phyloP scores from a whole-genome alignment of 306 rosid species.

The Alnus glutinosa region DNA sequence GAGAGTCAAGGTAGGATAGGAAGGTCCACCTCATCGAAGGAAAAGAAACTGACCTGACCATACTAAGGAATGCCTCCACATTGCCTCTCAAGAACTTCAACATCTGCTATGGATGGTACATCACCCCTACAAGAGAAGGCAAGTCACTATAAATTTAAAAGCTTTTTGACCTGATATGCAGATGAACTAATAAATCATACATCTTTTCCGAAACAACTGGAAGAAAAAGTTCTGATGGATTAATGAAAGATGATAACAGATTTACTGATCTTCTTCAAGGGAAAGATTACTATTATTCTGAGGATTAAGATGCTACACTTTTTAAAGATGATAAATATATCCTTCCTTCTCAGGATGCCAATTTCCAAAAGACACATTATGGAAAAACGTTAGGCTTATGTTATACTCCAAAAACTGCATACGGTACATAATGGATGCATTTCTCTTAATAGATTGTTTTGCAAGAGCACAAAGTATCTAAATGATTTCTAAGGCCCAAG shows the following conservation, averaged over 20 bases:
- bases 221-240: neutral
- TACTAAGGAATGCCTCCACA: conserved; percentile 61
- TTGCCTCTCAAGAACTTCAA: conserved; percentile 55
- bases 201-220: neutral
- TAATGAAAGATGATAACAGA: neutral
- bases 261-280: conserved; percentile 2
- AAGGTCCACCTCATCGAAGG: conserved; percentile 63
- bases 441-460: neutral
- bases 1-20: conserved; percentile 56
- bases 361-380: neutral
- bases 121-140: conserved; percentile 48
- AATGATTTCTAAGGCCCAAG: neutral
- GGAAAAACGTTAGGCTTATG: neutral
- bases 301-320: neutral
- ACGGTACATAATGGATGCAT: neutral
- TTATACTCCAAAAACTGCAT: neutral
- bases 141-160: conserved; percentile 12
- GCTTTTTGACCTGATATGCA: conserved; percentile 1
- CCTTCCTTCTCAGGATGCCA: neutral
- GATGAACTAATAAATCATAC: neutral
- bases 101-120: conserved; percentile 58
- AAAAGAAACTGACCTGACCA: conserved; percentile 72
- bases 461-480: neutral
- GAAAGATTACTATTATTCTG: neutral
- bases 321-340: neutral